phyloP scores from a whole-genome alignment of 2,329 filamentous ascomycete species.

The Nothopassalora personata region DNA sequence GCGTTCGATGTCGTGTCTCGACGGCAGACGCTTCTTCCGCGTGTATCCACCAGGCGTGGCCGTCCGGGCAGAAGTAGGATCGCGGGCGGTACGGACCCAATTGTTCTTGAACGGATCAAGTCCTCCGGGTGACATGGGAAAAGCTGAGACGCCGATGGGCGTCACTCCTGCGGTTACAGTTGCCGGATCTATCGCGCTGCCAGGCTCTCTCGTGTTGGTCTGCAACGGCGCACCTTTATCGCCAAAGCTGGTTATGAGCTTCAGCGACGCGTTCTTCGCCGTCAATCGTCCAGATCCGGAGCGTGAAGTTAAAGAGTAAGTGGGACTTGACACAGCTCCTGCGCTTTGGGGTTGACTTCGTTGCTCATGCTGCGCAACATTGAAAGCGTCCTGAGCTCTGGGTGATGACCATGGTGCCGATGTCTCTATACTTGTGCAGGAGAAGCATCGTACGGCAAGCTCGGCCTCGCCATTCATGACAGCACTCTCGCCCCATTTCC shows the following conservation, averaged over 20 bases:
- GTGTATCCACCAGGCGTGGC: slow-evolving; percentile 56
- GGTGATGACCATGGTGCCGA: slow-evolving; percentile 85
- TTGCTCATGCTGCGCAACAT: slow-evolving; percentile 50
- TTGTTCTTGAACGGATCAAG: slow-evolving; percentile 35
- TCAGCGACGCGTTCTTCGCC: slow-evolving; percentile 76
- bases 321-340: slow-evolving; percentile 59
- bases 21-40: slow-evolving; percentile 61
- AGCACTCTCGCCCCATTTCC: slow-evolving; percentile 92
- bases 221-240: slow-evolving; percentile 56
- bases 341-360: slow-evolving; percentile 35
- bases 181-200: slow-evolving; percentile 8
- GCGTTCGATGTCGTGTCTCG: slow-evolving; percentile 42
- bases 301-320: slow-evolving; percentile 66
- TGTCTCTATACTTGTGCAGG: slow-evolving; percentile 80
- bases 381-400: slow-evolving; percentile 58
- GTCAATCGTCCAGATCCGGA: slow-evolving; percentile 49
- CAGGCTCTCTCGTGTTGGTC: slow-evolving; percentile 5
- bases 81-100: slow-evolving; percentile 32
- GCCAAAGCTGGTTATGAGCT: slow-evolving; percentile 86
- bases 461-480: slow-evolving; percentile 82
- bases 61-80: slow-evolving; percentile 49
- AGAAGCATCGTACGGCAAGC: slow-evolving; percentile 86
- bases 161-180: slow-evolving; percentile 66
- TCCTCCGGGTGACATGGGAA: slow-evolving; percentile 59
- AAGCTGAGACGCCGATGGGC: slow-evolving; percentile 65